A percentile compares a stretch with the other conserved stretches of the same genome.
phyloP scores from a whole-genome alignment of 495 filamentous ascomycete species.

The Neurospora sp. region DNA sequence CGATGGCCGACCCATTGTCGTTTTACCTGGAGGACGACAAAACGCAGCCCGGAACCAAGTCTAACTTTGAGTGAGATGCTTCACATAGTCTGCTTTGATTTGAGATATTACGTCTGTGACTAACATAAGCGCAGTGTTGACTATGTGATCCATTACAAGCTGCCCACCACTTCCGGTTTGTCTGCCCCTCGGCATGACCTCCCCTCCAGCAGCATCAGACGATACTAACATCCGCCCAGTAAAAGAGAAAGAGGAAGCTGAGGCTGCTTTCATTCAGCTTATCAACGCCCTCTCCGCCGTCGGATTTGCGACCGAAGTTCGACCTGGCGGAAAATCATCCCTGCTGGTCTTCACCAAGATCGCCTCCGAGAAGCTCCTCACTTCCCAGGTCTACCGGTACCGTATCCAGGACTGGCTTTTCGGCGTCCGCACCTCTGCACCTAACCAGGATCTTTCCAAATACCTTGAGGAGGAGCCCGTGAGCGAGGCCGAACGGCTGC shows the following conservation, averaged over 20 bases:
- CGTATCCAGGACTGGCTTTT: conserved; percentile 95
- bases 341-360: conserved; percentile 78
- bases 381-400: conserved; percentile 52
- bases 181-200: neutral
- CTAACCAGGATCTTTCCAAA: conserved; percentile 59
- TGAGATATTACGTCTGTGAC: conserved; percentile 9
- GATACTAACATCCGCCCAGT: neutral
- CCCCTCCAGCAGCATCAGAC: neutral
- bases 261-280: conserved; percentile 63
- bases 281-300: conserved; percentile 58
- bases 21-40: conserved; percentile 20
- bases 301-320: conserved; percentile 76
- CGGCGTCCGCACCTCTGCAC: conserved; percentile 71
- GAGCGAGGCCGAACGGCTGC: conserved; percentile 78
- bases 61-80: conserved; percentile 18
- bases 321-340: conserved; percentile 66
- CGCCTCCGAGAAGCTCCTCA: conserved; percentile 52
- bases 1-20: conserved; percentile 27
- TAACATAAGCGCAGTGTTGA: conserved; percentile 52
- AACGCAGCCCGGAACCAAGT: conserved; percentile 21
- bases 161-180: conserved; percentile 51
- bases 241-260: conserved; percentile 57
- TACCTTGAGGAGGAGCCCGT: conserved; percentile 57
- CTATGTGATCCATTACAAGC: conserved; percentile 81
- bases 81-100: neutral